Base-by-base conservation (phyloP, 1,284 basidiomycete species). In the Amylostereum chailletii region DNA sequence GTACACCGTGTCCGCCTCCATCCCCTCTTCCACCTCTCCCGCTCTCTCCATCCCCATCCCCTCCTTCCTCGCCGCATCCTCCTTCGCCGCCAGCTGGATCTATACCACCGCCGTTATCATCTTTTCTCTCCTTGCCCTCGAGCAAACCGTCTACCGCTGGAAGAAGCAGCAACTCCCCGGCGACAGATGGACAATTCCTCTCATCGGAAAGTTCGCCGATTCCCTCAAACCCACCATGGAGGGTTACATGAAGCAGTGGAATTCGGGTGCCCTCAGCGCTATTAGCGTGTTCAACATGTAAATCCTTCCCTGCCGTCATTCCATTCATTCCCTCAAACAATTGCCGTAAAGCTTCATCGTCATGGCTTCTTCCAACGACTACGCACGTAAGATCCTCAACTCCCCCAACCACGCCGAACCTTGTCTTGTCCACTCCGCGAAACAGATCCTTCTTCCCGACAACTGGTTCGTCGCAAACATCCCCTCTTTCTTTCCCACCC, bases 271-370 rank as follows among this genome's bases (percentile, higher is more conserved):
- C 6, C 76, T 97, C 37, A 88, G 86, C 57, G 90, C 83, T 9
- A 72, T 94, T 53, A 93, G 90, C 60, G 94, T 97, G 3, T 97
- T 97, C 74, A 94, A 97, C 70, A 95, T 97, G 93, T 90, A 56
- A 60, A 88, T 74, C 5, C 43, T 9, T 48, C 33, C 8, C n/a
- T 51, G 19, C n/a, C 9, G 2, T 19, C 42, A n/a, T 42, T 36
- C 11, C 27, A 11, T 53, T 36, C 8, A 37, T 38, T 31, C 2
- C 30, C 10, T 44, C 31, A 36, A 47, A 47, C 47, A 31, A 42
- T 49, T 39, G 47, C 47, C 57, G 44, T 40, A 48, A 43, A 96
- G 94, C 60, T 97, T 96, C 69, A 96, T 97, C 63, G 94, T 97
- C 59, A 94, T 96, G 79, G 91, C 92, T 27, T 90, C 94, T 9